Percentiles rank a stretch among this genome's conserved stretches.
Evolutionary conservation across 176 grass and related monocot genomes (phyloP).

Genomic region (Poa annua): DNA sequence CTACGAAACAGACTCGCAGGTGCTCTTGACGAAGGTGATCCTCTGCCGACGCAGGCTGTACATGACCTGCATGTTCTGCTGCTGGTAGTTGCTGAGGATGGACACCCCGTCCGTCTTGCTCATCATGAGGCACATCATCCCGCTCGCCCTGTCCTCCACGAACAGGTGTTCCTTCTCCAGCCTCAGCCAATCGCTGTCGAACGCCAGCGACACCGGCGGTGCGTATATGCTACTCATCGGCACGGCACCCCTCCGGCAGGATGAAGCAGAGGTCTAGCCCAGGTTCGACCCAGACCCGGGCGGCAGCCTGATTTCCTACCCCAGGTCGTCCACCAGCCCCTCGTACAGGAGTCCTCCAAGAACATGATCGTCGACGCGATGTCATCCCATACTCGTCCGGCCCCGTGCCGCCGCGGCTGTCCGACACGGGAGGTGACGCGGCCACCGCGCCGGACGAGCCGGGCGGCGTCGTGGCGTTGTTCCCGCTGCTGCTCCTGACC

Average conservation of each 20-base stretch:
- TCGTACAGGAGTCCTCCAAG: conserved; percentile 61
- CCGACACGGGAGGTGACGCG: neutral
- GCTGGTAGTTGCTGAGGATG: conserved; percentile 71
- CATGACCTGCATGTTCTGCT: conserved; percentile 62
- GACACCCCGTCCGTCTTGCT: conserved; percentile 49
- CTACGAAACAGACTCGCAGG: neutral
- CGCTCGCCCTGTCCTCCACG: conserved; percentile 42
- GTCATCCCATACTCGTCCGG: conserved; percentile 48
- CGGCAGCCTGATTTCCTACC: conserved; percentile 56
- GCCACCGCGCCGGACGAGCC: neutral
- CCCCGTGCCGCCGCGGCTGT: neutral
- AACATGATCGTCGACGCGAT: conserved; percentile 61
- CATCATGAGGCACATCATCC: conserved; percentile 64
- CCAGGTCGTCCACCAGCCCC: conserved; percentile 48
- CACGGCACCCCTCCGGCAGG: conserved; percentile 44
- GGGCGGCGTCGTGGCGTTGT: neutral
- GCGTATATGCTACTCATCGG: conserved; percentile 53
- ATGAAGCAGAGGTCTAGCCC: conserved; percentile 72
- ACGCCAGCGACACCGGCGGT: conserved; percentile 50
- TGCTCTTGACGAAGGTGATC: conserved; percentile 55
- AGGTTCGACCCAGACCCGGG: conserved; percentile 44
- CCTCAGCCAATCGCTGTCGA: conserved; percentile 50
- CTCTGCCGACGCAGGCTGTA: conserved; percentile 49
- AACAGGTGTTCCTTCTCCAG: conserved; percentile 54
- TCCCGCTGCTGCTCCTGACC: neutral